Base-by-base conservation (phyloP, 2,329 filamentous ascomycete genomes). In the Colletotrichum agaves region DNA sequence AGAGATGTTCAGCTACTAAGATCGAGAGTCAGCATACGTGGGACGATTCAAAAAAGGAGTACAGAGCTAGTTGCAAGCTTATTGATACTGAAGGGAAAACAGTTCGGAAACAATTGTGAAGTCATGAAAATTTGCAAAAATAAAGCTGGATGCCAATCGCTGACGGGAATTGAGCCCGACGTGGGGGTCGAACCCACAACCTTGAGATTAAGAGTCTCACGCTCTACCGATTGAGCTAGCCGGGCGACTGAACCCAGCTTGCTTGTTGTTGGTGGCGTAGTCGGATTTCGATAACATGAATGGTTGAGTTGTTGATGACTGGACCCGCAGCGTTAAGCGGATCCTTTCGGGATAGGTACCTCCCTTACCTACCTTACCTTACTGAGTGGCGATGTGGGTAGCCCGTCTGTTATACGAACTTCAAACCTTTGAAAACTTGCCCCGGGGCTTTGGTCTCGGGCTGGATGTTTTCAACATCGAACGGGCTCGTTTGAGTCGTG, bases 211-310 rank as follows among this genome's bases (percentile, higher is more conserved):
- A 87, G 88, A 90, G 88, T 90, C 88, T 89, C 84, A 90, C 88
- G 88, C 88, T 90, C 88, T 90, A 90, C 86, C 86, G 85, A 88
- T 88, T 89, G 86, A 88, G 87, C 86, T 88, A 89, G 83, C 84
- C 83, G 81, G 84, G 83, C 84, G 61, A 65, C 35, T 19, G 61
- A 43, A 55, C 63, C 47, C 61, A 49, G 65, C 53, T 52, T 64
- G 23, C 19, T 35, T 39, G 13, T n/a, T 58, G 52, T 47, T 60
- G 65, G 37, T 5, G 27, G 12, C n/a, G 10, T 4, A 2, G 5
- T 1, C 3, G n/a, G 11, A 5, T 19, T 53, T 11, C 5, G 10
- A 2, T 47, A 31, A 5, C 46, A 53, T 23, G 44, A n/a, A 46
- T 15, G 19, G 37, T 10, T 4, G 13, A 3, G 2, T 6, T 43